Evolutionary conservation across 768 basidiomycete genomes (phyloP).

Genomic region (Astraeus odoratus): DNA sequence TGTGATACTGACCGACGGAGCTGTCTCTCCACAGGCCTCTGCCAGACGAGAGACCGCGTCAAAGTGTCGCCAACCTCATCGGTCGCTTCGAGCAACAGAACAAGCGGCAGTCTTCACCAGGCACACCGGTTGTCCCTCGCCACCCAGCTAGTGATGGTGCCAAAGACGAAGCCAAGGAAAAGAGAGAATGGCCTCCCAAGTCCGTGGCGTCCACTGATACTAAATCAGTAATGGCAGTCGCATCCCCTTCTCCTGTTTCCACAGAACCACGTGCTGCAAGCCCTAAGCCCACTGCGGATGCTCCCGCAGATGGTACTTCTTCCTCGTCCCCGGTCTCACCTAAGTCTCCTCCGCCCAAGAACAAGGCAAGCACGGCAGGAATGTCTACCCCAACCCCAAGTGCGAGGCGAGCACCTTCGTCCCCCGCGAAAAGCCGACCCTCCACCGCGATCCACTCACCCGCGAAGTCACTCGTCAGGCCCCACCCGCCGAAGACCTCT

Average conservation of each 20-base stretch:
- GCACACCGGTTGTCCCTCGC: conserved; percentile 37
- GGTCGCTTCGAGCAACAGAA: conserved; percentile 81
- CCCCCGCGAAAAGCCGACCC: conserved; percentile 28
- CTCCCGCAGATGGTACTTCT: conserved; percentile 11
- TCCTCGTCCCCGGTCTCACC: conserved; percentile 16
- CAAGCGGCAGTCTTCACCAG: conserved; percentile 49
- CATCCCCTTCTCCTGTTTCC: conserved; percentile 20
- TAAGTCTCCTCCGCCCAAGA: conserved; percentile 17
- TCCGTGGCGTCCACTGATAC: conserved; percentile 25
- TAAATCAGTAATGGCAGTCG: conserved; percentile 29
- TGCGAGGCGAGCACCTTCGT: conserved; percentile 9
- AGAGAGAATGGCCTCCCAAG: conserved; percentile 73
- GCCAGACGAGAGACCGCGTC: conserved; percentile 83
- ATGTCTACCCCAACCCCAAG: conserved; percentile 21
- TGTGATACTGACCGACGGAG: too few species aligned
- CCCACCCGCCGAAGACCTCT: conserved; percentile 24
- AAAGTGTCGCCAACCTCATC: conserved; percentile 85
- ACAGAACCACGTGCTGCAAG: conserved; percentile 15
- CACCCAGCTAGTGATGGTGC: conserved; percentile 56
- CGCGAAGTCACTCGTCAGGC: conserved; percentile 15
- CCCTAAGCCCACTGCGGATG: conserved; percentile 26
- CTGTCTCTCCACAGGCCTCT: conserved; percentile 51
- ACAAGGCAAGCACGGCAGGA: conserved; percentile 9
- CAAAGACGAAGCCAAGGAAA: conserved; percentile 63
- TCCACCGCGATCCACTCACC: conserved; percentile 13